These are phyloP conservation scores for Rusavskia elegans DNA, from an alignment of 495 filamentous ascomycete genomes.

Conservation along the genomic window DNA sequence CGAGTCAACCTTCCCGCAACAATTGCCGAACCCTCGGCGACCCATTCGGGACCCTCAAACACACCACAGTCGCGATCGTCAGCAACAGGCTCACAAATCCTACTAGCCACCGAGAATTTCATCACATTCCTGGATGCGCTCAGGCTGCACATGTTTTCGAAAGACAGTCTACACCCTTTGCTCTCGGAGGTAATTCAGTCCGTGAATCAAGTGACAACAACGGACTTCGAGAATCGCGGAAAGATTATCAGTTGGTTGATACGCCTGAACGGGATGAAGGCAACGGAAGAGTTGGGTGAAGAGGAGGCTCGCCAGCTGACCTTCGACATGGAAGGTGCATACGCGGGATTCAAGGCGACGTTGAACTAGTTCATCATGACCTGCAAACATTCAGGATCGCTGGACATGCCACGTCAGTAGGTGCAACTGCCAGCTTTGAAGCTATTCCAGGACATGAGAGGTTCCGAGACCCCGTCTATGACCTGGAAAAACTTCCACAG, in stretches of 20 bases:
- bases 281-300: slow-evolving; percentile 76
- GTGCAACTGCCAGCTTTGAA: too few species aligned
- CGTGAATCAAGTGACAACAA: slow-evolving; percentile 87
- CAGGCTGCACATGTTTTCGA: slow-evolving; percentile 73
- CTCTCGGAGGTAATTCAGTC: slow-evolving; percentile 89
- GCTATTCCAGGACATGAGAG: too few species aligned
- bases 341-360: slow-evolving; percentile 74
- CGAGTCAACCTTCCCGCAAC: slow-evolving; percentile 71
- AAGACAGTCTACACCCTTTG: slow-evolving; percentile 88
- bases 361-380: slow-evolving; percentile 24
- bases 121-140: slow-evolving; percentile 95
- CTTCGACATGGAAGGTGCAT: slow-evolving; percentile 79
- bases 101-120: slow-evolving; percentile 88
- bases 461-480: too few species aligned
- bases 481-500: too few species aligned
- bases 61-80: slow-evolving; percentile 25
- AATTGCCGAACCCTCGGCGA: slow-evolving; percentile 39
- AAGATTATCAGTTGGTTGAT: slow-evolving; percentile 99
- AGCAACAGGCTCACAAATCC: slow-evolving; percentile 57
- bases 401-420: not conserved
- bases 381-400: not conserved
- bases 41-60: slow-evolving; percentile 22
- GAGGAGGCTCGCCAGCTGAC: slow-evolving; percentile 76
- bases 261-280: slow-evolving; percentile 89
- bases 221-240: slow-evolving; percentile 81